Base-by-base conservation (phyloP, 371 early-diverging fungal genomes). In the Coemansia sp. region DNA sequence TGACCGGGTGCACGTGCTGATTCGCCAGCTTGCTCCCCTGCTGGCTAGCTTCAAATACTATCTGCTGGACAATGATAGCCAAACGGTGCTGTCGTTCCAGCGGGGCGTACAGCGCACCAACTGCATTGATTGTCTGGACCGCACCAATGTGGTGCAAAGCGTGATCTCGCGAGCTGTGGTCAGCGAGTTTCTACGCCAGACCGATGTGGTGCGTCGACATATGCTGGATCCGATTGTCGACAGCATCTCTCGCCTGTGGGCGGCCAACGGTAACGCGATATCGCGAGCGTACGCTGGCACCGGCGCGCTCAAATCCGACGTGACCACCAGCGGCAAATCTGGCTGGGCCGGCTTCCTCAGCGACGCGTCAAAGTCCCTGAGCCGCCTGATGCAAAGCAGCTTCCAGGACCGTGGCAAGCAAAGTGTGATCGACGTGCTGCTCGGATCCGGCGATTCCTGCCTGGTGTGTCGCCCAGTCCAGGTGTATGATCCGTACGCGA, bases 211-310 rank as follows among this genome's bases (percentile, higher is more conserved):
- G 11, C 44, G 69, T 11, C 36, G 54, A 29, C 14, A 37, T 29
- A 44, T 72, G 18, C 64, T 64, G 39, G 58, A 69, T 36, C 72
- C 84, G 67, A 55, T 38, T 8, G 46, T 71, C 3, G 63, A 62
- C 14, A 58, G 56, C 18, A 32, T 79, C 10, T 62, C 64, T 36
- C 55, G 59, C 43, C 42, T 77, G 62, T 84, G 83, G 69, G 75
- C 74, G 5, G 80, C 60, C 2, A 71, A 99, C 75, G 99, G 98
- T 1, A 97, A 99, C 75, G 84, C 84, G 46, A 74, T 99, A 2
- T 94, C 95, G 31, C 86, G 86, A 47, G 91, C 97, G 32, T 99
- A 99, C 78, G 90, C 99, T 2, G 99, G 99, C 12, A 99, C 99
- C 33, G 94, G 94, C 3, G 99, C 99, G 5, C 82, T 99, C 4